Conservation (phyloP, 176 grass and related monocot species). For the Tuctoria greenei region DNA sequence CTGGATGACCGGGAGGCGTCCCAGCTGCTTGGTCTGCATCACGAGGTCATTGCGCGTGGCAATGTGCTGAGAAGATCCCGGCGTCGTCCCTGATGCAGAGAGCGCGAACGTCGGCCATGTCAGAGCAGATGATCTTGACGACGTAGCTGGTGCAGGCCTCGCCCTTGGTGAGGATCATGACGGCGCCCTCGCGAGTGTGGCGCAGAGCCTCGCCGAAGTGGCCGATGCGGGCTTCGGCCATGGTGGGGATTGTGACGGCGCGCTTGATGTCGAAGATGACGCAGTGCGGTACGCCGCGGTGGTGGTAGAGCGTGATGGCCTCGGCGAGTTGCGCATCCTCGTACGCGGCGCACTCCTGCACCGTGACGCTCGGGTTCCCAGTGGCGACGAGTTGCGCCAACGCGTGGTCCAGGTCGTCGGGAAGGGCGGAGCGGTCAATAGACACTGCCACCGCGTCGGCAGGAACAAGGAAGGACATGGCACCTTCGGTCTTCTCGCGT, state of each 20-base stretch:
- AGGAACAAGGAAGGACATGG: too few species aligned
- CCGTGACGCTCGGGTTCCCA: too few species aligned
- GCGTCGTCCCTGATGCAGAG: constrained; percentile 75
- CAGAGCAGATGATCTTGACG: constrained; percentile 64
- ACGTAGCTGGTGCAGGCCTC: constrained; percentile 76
- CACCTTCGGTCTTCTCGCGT: too few species aligned
- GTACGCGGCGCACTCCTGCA: too few species aligned
- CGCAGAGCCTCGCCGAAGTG: constrained; percentile 81
- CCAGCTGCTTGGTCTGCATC: constrained; percentile 73
- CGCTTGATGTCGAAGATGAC: constrained; percentile 90
- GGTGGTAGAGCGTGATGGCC: too few species aligned
- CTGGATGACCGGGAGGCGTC: constrained; percentile 62
- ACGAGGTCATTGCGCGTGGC: constrained; percentile 58
- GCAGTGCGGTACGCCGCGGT: too few species aligned
- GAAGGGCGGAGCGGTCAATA: too few species aligned
- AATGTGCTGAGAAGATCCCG: constrained; percentile 67
- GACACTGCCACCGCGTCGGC: too few species aligned
- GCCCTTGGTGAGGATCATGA: constrained; percentile 88
- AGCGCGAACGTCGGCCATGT: constrained; percentile 63
- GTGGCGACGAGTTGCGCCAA: too few species aligned
- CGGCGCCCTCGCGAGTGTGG: constrained; percentile 68
- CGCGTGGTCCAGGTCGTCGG: too few species aligned
- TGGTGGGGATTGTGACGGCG: constrained; percentile 89
- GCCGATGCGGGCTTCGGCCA: constrained; percentile 90
- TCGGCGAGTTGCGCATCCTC: too few species aligned